phyloP scores from a whole-genome alignment of 179 eudicot genomes.

The Vitellaria paradoxa region DNA sequence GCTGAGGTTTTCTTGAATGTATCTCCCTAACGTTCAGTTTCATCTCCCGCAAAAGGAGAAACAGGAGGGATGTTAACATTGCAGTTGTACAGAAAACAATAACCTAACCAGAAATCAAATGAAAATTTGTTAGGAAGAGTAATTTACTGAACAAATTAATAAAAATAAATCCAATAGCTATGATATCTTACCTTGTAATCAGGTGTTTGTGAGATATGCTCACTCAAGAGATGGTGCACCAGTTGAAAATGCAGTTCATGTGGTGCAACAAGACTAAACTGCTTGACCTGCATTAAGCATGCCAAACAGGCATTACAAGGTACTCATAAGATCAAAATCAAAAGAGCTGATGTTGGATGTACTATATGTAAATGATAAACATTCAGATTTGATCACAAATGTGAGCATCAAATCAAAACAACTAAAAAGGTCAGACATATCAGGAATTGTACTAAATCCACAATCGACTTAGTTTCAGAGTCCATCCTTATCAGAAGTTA shows the following conservation, averaged over 20 bases:
- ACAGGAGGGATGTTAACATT: slow-evolving; percentile 89
- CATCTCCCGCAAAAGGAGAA: slow-evolving; percentile 69
- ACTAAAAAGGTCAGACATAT: background rate
- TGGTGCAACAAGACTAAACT: slow-evolving; percentile 68
- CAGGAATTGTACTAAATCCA: background rate
- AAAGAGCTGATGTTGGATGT: background rate
- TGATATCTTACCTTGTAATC: slow-evolving; percentile 71
- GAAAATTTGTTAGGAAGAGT: slow-evolving; percentile 13
- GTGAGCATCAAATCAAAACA: background rate
- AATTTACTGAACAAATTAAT: background rate
- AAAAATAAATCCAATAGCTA: slow-evolving; percentile 5
- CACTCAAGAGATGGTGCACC: slow-evolving; percentile 64
- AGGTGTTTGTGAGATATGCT: slow-evolving; percentile 52
- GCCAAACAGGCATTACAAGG: background rate
- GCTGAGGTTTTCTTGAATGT: slow-evolving; percentile 85
- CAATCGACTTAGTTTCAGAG: background rate
- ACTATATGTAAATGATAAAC: background rate
- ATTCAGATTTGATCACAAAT: background rate
- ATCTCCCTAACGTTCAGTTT: slow-evolving; percentile 84
- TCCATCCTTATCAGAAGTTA: no score
- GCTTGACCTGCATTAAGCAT: slow-evolving; percentile 65
- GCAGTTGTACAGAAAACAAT: slow-evolving; percentile 89
- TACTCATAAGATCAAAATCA: no score
- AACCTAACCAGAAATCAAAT: slow-evolving; percentile 45
- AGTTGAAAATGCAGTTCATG: slow-evolving; percentile 78